phyloP scores from a whole-genome alignment of 345 rosid species.

The Syzygium grande region DNA sequence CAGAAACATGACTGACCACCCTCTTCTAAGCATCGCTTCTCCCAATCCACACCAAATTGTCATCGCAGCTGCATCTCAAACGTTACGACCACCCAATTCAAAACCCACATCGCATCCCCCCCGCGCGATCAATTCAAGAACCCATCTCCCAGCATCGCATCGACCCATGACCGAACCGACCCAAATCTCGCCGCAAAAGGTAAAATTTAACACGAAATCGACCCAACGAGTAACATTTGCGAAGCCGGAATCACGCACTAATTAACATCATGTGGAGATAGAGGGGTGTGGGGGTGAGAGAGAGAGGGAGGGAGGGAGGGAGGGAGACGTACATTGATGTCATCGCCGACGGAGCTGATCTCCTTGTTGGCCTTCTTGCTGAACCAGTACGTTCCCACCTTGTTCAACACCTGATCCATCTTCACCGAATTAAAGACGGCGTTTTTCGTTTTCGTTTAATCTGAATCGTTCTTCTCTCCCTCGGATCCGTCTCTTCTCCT shows the following conservation, averaged over 20 bases:
- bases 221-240: not conserved
- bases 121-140: not conserved
- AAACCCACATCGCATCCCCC: not conserved
- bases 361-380: conserved; percentile 73
- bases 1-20: not conserved
- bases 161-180: not conserved
- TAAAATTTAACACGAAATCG: not conserved
- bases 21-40: not conserved
- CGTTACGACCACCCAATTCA: not conserved
- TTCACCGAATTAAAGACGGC: not conserved
- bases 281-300: not conserved
- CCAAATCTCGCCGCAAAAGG: not conserved
- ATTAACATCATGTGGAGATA: not conserved
- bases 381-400: conserved; percentile 84
- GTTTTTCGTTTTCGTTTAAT: not conserved
- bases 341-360: conserved; percentile 75
- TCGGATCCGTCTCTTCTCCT: not conserved
- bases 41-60: not conserved
- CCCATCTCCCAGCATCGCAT: not conserved
- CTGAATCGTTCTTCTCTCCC: not conserved
- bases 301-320: not conserved
- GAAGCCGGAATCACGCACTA: not conserved
- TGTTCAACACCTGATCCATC: conserved; percentile 91
- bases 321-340: conserved; percentile 42
- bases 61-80: not conserved